These are phyloP conservation scores for Oenanthe sinensis DNA, from an alignment of 129 eudicot genomes.

Conservation along the genomic window DNA sequence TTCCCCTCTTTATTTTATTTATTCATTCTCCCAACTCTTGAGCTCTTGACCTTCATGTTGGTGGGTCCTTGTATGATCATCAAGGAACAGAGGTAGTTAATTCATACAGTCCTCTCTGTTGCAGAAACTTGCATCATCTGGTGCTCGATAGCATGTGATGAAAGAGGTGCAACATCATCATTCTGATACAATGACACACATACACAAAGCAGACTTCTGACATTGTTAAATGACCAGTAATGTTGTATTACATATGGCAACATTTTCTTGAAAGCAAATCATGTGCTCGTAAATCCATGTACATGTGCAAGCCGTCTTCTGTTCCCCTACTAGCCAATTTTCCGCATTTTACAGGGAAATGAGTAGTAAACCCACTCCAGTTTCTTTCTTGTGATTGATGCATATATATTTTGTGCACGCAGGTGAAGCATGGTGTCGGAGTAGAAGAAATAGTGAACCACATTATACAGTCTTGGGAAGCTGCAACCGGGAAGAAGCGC, in stretches of 20 bases:
- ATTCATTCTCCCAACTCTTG: neutral
- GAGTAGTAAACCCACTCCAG: neutral
- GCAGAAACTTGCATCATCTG: neutral
- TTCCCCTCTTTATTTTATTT: neutral
- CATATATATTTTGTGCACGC: conserved; percentile 10
- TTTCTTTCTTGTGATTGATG: neutral
- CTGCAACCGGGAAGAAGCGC: conserved; percentile 51
- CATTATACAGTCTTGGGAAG: conserved; percentile 75
- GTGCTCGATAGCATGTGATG: no score
- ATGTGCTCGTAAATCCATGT: neutral
- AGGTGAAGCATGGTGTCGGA: conserved; percentile 97
- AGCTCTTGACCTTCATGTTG: neutral
- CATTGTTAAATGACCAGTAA: neutral
- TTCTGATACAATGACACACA: no score
- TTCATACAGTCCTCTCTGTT: neutral
- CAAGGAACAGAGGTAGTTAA: neutral
- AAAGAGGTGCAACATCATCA: no score
- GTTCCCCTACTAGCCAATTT: neutral
- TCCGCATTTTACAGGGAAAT: neutral
- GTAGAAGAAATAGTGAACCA: conserved; percentile 77
- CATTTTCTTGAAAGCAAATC: neutral
- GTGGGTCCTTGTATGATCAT: neutral
- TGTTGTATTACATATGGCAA: neutral
- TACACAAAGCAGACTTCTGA: no score
- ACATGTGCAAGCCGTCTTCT: neutral